Percentiles rank a stretch among this genome's conserved stretches.
phyloP scores from a whole-genome alignment of 2,329 filamentous ascomycete species.

The Apiospora phragmitis region DNA sequence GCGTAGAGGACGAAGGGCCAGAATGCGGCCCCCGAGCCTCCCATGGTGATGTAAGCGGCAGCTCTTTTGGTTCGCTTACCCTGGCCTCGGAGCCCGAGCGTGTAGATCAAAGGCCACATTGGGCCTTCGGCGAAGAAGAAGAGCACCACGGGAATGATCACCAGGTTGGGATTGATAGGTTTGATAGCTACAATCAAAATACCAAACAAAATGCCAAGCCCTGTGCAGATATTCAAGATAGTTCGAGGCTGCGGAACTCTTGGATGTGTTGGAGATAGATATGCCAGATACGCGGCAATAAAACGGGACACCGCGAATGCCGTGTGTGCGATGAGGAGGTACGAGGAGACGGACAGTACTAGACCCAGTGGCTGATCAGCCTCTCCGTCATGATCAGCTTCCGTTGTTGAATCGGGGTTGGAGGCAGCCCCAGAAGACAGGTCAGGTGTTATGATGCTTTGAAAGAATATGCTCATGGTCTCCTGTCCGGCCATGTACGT shows the following conservation, averaged over 20 bases:
- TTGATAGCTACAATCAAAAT: conserved; percentile 48
- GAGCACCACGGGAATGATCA: conserved; percentile 63
- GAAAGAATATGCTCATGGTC: conserved; percentile 61
- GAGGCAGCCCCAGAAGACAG: conserved; percentile 29
- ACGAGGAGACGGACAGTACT: conserved; percentile 58
- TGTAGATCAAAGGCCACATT: conserved; percentile 80
- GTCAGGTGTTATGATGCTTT: conserved; percentile 42
- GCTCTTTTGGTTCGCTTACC: conserved; percentile 80
- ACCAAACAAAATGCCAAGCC: conserved; percentile 59
- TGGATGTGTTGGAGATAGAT: conserved; percentile 46
- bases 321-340: conserved; percentile 70
- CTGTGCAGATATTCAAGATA: conserved; percentile 63
- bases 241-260: conserved; percentile 66
- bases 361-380: conserved; percentile 42
- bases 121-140: conserved; percentile 83
- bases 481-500: conserved; percentile 77
- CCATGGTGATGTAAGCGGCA: conserved; percentile 75
- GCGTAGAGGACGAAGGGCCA: conserved; percentile 75
- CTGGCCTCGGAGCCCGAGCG: conserved; percentile 76
- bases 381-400: conserved; percentile 40
- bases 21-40: conserved; percentile 70
- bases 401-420: conserved; percentile 29
- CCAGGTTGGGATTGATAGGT: conserved; percentile 45
- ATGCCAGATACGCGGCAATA: conserved; percentile 64
- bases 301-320: conserved; percentile 76